Evolutionary conservation across 306 rosid genomes (phyloP).

Genomic region (Rosa lucieae): DNA sequence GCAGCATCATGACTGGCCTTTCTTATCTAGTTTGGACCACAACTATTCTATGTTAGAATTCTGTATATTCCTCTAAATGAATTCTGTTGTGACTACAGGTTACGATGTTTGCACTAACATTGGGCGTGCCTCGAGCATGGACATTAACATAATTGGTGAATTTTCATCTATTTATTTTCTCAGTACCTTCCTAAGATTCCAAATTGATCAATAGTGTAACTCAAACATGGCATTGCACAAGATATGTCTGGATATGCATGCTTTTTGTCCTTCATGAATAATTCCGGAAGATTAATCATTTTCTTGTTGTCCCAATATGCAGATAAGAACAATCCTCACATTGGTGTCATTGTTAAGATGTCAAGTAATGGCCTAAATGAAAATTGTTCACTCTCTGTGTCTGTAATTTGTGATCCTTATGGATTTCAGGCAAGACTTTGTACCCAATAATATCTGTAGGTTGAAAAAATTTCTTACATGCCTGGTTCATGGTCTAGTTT

Average conservation of each 20-base stretch:
- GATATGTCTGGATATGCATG: neutral
- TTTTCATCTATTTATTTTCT: conserved; percentile 4
- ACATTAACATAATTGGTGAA: conserved; percentile 66
- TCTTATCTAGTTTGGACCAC: conserved; percentile 12
- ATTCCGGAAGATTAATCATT: conserved; percentile 22
- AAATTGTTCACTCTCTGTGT: conserved; percentile 87
- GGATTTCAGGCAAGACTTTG: conserved; percentile 61
- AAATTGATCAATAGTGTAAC: conserved; percentile 14
- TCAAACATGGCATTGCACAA: conserved; percentile 10
- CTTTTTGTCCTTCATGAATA: conserved; percentile 14
- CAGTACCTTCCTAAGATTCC: conserved; percentile 14
- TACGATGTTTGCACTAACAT: conserved; percentile 71
- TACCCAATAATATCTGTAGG: conserved; percentile 10
- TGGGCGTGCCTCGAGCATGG: conserved; percentile 55
- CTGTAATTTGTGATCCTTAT: conserved; percentile 63
- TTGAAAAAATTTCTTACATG: conserved; percentile 20
- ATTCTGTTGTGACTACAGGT: conserved; percentile 53
- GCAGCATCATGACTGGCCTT: neutral
- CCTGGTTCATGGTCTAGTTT: conserved; percentile 18
- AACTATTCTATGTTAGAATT: neutral
- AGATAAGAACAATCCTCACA: conserved; percentile 73
- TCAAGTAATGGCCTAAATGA: conserved; percentile 45
- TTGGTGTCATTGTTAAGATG: conserved; percentile 80
- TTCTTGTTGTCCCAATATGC: conserved; percentile 31
- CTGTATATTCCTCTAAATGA: conserved; percentile 35